Evolutionary conservation across 2,329 filamentous ascomycete species (phyloP), one percentile per base, ranked within the genome.

Genomic region (Bipolaris victoriae): DNA sequence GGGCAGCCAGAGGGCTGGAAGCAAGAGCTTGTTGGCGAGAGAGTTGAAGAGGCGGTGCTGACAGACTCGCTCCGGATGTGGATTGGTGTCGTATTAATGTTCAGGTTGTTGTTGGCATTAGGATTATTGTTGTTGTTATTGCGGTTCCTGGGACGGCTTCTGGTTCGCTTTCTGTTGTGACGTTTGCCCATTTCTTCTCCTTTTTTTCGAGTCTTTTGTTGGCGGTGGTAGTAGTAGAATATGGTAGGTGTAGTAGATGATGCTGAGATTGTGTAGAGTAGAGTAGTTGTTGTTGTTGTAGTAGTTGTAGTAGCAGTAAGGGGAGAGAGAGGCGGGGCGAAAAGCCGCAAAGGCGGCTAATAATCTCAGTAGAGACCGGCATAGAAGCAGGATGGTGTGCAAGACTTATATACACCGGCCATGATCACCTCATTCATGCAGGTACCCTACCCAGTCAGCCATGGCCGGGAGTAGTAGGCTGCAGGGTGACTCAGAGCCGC

Each of bases 121-220:
- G n/a, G 36, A 45, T 45, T 31, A 20, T 74, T 68, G 45, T 56
- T 52, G 37, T 43, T n/a, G 16, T 58, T 61, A 41, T 65, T 62
- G 57, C 75, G 75, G 62, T 78, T 74, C 48, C 77, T 74, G 46
- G 77, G 76, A 35, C 78, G 75, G 64, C 75, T 77, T 58, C 78
- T 71, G 18, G 76, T 79, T 51, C 78, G 76, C 60, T 76, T 78
- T 60, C 77, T 70, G 67, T 80, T 80, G 68, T 79, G 78, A 61
- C 77, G 72, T 63, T 78, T 76, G 60, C 76, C 76, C 78, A 80
- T 79, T 37, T 49, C 44, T 41, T 52, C 49, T 55, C 41, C 16
- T 16, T 40, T 48, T 15, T 47, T 47, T 46, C 46, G 60, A 33
- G 20, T 36, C 36, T 39, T 44, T 55, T 24, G n/a, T 33, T 43